Percentiles rank a stretch among this genome's conserved stretches.
These are phyloP conservation scores for Russula olivacea DNA, from an alignment of 768 basidiomycete genomes.

Conservation along the genomic window DNA sequence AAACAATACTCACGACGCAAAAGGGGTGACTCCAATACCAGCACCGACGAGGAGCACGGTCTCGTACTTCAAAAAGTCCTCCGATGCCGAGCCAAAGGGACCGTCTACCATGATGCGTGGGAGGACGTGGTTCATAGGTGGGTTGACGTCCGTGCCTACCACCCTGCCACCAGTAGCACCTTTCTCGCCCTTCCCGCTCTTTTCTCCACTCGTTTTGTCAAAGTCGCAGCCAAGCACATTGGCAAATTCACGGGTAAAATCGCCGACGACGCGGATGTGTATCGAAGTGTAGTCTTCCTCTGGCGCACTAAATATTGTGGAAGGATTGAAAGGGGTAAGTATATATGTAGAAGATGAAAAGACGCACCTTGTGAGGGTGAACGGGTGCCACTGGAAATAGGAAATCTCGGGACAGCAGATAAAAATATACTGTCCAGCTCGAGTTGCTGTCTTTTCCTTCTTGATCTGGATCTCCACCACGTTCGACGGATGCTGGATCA, in stretches of 20 bases:
- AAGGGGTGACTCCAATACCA: slow-evolving; percentile 95
- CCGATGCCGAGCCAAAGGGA: slow-evolving; percentile 87
- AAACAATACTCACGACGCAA: slow-evolving; percentile 73
- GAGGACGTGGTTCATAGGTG: slow-evolving; percentile 63
- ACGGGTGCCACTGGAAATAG: slow-evolving; percentile 97
- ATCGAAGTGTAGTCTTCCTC: slow-evolving; percentile 94
- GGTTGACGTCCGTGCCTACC: slow-evolving; percentile 50
- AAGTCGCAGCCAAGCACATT: slow-evolving; percentile 82
- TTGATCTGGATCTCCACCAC: slow-evolving; percentile 97
- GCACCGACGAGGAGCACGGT: slow-evolving; percentile 85
- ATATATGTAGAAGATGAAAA: background rate
- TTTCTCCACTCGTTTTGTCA: slow-evolving; percentile 42
- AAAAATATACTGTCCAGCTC: slow-evolving; percentile 93
- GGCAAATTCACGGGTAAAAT: slow-evolving; percentile 82
- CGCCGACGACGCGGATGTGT: slow-evolving; percentile 88
- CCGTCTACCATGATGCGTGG: slow-evolving; percentile 96
- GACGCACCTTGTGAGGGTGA: slow-evolving; percentile 78
- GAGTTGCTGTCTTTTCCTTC: slow-evolving; percentile 80
- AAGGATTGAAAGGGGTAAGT: background rate
- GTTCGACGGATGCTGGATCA: slow-evolving; percentile 91
- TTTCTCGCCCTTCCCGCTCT: slow-evolving; percentile 36
- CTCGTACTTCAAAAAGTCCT: slow-evolving; percentile 89
- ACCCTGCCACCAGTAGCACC: slow-evolving; percentile 47
- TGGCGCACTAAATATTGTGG: slow-evolving; percentile 84
- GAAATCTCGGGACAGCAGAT: slow-evolving; percentile 85